Evolutionary conservation across 2,329 filamentous ascomycete genomes (phyloP), one percentile per base, ranked within the genome.

Genomic region (Aspergillus sp.): DNA sequence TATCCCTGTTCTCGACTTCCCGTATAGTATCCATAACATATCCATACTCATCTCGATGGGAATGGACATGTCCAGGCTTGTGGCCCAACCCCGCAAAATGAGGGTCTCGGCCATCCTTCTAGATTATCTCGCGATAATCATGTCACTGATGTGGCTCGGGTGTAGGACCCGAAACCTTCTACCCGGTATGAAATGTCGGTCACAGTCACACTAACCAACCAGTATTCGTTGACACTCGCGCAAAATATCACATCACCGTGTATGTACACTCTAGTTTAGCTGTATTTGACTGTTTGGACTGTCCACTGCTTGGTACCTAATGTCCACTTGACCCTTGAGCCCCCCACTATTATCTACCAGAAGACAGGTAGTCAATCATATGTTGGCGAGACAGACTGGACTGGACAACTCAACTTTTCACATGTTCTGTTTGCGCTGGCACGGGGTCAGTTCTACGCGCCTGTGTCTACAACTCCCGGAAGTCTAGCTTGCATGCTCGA

Each of bases 11-110:
- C 30, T 14, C 13, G 13, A 43, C 35, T 8, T 43, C 40, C 7
- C 42, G 40, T 16, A 26, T 19, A 4, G 9, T 35, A 35, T 35
- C 33, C 33, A 35, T 35, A 11, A 38, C 16, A n/a, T 38, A 5
- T 38, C 14, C 16, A 30, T n/a, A 43, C 17, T 36, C 26, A 36
- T 38, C 33, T 45, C 32, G 4, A 33, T 46, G 19, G 5, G 20
- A 41, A n/a, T 50, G 6, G 16, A 40, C 33, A 19, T 9, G 33
- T 36, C 8, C 20, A 51, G 30, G 26, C 20, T 58, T 58, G 57
- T 61, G 56, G 60, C 58, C 60, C 60, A 59, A 62, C 60, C 53
- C 58, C 57, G 55, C 58, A 61, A 56, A 46, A 8, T 46, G 44
- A n/a, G 20, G 33, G 30, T 32, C 45, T 54, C 47, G 52, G 43